Base-by-base conservation (phyloP, 345 rosid species). In the Dipteronia sinensis region DNA sequence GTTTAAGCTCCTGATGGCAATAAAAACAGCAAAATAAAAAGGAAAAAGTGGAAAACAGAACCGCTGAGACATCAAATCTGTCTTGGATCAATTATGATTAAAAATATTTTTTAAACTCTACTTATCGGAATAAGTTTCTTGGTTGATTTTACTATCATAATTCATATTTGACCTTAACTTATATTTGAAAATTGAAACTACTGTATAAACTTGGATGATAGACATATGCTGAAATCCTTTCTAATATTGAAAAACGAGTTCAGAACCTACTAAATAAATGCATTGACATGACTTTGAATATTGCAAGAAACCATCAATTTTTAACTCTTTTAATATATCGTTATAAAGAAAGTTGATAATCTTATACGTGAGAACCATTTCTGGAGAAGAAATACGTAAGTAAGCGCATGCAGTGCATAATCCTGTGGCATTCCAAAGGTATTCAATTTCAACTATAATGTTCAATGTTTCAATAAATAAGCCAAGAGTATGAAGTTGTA, bases 351-450 rank as follows among this genome's bases (percentile, higher is more conserved):
- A 95, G 87, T 83, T 93, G 97, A 83, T 86, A 95, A 84, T 95
- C 98, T 61, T 78, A 82, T 77, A 84, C 67, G 56, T 95, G 97
- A 72, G 80, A 79, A 80, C 98, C 94, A 67, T 89, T 87, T 87
- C 84, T 90, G 66, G 98, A 93, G 90, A 95, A 95, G 87, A 95
- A 92, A 83, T 88, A 95, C 20, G 97, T 91, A 70, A 95, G 92
- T n/a, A n/a, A n/a, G n/a, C 1, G 98, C 34, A 31, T 31, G 34
- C 83, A 76, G 99, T 84, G 78, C 92, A 95, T 66, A 94, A 85
- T 31, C 92, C 99, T 95, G 95, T 79, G 66, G 51, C 77, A 76
- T 22, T 78, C 29, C 13, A n/a, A 73, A 79, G 49, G 31, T 65
- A 76, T 67, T 81, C 69, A 84, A 51, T 68, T 64, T 75, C 25